Base-by-base conservation (phyloP, 257 asterid species). In the Oldenlandia corymbosa region DNA sequence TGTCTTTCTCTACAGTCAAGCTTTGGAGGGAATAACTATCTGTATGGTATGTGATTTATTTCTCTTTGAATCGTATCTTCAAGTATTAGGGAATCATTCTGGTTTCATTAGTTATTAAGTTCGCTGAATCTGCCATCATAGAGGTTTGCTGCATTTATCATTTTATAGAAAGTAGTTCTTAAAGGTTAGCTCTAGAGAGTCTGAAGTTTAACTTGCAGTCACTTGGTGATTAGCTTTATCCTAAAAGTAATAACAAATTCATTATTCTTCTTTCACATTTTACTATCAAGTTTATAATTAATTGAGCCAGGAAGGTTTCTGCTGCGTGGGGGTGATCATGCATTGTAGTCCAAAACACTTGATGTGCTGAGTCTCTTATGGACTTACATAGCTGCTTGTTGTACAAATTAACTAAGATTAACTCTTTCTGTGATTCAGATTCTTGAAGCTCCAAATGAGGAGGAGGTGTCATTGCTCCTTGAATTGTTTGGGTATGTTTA, bases 21-120 rank as follows among this genome's bases (percentile, higher is more conserved):
- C 98, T 70, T 82, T 92, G 90, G 99, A 92, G 80, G 99, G 99
- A 71, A 84, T 93, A 81, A 67, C 95, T 66, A 84, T 93, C 70
- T 84, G 77, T 66, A 90, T 89, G 99, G 99, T 93, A 85, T 27
- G 91, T 62, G 32, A 31, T 53, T 56, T 18, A 13, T 13, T 32
- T 42, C n/a, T 49, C 56, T 47, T 43, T 13, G 42, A 23, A 42
- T 1, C 17, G 23, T 54, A 4, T 37, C 41, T 49, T 37, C 39
- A 43, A 30, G 10, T 1, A 17, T 37, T 23, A 46, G 3, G 8
- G 18, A 27, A 31, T 18, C 27, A 31, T 27, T 62, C 1, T 28
- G 3, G 10, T 46, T 47, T 46, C 6, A 45, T 28, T 31, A 14
- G 10, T 31, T 2, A 7, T 8, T n/a, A 34, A 30, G 26, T 20